These are phyloP conservation scores for Aspergillus coremiiformis DNA, from an alignment of 495 filamentous ascomycete genomes.

Conservation along the genomic window DNA sequence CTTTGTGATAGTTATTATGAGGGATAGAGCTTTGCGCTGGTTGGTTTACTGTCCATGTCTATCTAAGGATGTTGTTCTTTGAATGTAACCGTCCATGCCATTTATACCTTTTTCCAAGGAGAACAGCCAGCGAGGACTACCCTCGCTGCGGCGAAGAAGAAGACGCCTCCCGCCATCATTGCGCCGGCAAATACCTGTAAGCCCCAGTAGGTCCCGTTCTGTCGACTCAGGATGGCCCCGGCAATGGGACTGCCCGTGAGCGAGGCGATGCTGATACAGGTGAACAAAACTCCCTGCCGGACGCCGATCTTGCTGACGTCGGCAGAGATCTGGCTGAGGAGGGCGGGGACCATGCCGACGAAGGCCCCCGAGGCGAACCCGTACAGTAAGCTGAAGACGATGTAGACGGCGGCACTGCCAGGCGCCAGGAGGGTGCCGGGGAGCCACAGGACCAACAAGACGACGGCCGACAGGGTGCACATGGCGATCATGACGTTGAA, in stretches of 20 bases:
- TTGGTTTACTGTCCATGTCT: too few relatives aligned
- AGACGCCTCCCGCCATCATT: conserved; percentile 9
- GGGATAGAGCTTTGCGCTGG: too few relatives aligned
- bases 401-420: conserved; percentile 14
- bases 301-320: conserved; percentile 15
- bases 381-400: conserved; percentile 22
- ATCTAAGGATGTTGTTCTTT: too few relatives aligned
- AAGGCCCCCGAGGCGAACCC: conserved; percentile 28
- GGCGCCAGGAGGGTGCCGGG: conserved; percentile 8
- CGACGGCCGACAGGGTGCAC: conserved; percentile 17
- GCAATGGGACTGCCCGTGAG: conserved; percentile 60
- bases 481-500: conserved; percentile 13
- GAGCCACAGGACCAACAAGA: conserved; percentile 24
- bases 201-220: conserved; percentile 7
- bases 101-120: background rate
- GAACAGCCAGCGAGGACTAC: conserved; percentile 3
- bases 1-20: too few relatives aligned
- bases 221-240: conserved; percentile 28
- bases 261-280: conserved; percentile 38
- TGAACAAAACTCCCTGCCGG: conserved; percentile 12
- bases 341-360: conserved; percentile 20
- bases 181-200: conserved; percentile 15
- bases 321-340: conserved; percentile 23
- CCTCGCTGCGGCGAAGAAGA: conserved; percentile 4
- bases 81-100: too few relatives aligned